Evolutionary conservation across 371 early-diverging fungal genomes (phyloP), one percentile per base, ranked within the genome.

Genomic region (Basidiobolus meristosporus): DNA sequence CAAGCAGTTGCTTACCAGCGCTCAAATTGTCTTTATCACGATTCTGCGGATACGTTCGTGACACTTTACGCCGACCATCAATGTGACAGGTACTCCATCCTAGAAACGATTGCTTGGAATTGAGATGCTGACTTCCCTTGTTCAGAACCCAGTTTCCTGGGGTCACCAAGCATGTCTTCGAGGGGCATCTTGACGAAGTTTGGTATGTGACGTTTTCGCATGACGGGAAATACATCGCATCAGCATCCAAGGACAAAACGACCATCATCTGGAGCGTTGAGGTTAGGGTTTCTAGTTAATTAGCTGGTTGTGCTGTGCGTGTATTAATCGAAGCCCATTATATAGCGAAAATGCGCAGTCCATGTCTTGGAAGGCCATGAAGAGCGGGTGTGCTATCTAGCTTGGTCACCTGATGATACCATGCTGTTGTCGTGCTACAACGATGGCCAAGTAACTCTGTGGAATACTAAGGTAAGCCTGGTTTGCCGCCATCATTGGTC

Each of bases 181-280:
- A 59, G 14, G 82, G 74, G 7, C 98, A 95, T 50, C 50, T 54
- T 1, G 89, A 93, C 51, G 96, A 97, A 54, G 91, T 97, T 0
- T 97, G 98, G 98, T 83, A 80, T 48, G 59, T 92, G 29, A 62
- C 76, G 2, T 93, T 93, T 51, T 90, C 92, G 2, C 76, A 82
- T 30, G 62, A 74, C 46, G 96, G 95, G 14, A 56, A 54, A 21
- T 77, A 70, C 45, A 57, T 97, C 14, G 95, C 92, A 3, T 90
- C 92, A 0, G 85, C 83, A 1, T 88, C 91, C 15, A 78, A 77
- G 48, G 96, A 97, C 56, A 63, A 63, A 26, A 74, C 77, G 11
- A 70, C 75, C 35, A 86, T 83, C 31, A 73, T 97, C 19, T 97
- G 96, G 96, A 70, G 70, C 47, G 52, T 76, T n/a, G 22, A 36